Base-by-base conservation (phyloP, 2,329 filamentous ascomycete species). In the Neopestalotiopsis sp. region DNA sequence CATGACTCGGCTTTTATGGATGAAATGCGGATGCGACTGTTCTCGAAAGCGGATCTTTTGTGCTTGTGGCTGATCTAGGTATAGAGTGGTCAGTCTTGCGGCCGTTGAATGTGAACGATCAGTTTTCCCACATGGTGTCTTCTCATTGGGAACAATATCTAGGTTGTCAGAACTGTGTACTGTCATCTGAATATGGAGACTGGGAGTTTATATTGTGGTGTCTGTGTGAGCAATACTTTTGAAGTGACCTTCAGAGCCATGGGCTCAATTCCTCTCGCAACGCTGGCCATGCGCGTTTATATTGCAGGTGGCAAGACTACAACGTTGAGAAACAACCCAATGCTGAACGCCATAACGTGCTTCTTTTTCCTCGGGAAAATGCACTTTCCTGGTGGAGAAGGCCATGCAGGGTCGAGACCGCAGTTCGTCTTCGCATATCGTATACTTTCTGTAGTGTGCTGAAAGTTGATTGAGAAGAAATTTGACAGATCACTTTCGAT, bases 1-100 rank as follows among this genome's bases (percentile, higher is more conserved):
- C 91, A 93, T 93, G 49, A 73, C 4, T 56, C 52, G 64, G n/a
- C 1, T 52, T 20, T 3, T 28, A 20, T 60, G 63, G 49, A 57
- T 14, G 61, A 12, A 12, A 20, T 14, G 30, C 24, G 24, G 24
- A 30, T 20, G 24, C 24, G 20, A 10, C 28, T 24, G 12, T 13
- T 59, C 7, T 59, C n/a, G n/a, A n/a, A n/a, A n/a, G n/a, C n/a
- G n/a, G n/a, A n/a, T n/a, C n/a, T n/a, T n/a, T n/a, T 20, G 24
- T 28, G 49, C 4, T 56, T n/a, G 49, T 9, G 34, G 1, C 34
- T 38, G 10, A 38, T 38, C 34, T 38, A n/a, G n/a, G n/a, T n/a
- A 38, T 38, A 38, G 34, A 1, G 2, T 10, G 10, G 34, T 38
- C 34, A 38, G 6, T 38, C 34, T 38, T 38, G 34, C 34, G 10